Percentiles rank a stretch among this genome's conserved stretches.
Evolutionary conservation across 2,329 filamentous ascomycete species (phyloP).

Genomic region (Nigrospora oryzae): DNA sequence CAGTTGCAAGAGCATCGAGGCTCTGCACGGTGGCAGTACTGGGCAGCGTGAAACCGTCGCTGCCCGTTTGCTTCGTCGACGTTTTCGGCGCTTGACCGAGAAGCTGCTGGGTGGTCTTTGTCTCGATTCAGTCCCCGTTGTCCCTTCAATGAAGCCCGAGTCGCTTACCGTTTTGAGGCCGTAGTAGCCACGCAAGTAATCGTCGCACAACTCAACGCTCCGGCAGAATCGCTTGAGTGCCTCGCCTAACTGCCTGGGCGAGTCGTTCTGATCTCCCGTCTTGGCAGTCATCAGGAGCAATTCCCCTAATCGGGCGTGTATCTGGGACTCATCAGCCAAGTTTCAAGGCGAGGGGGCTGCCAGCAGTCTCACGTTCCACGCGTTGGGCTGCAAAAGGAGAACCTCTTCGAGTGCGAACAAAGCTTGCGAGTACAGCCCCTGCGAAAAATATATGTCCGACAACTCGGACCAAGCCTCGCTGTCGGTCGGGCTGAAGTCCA

Average conservation of each 20-base stretch:
- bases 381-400: slow-evolving; percentile 76
- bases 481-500: slow-evolving; percentile 83
- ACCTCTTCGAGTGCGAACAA: slow-evolving; percentile 89
- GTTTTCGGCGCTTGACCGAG: slow-evolving; percentile 32
- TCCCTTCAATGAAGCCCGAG: not conserved
- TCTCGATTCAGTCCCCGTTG: slow-evolving; percentile 14
- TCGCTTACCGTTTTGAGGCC: slow-evolving; percentile 68
- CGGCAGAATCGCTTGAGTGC: slow-evolving; percentile 80
- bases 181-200: slow-evolving; percentile 88
- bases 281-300: slow-evolving; percentile 63
- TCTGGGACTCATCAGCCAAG: slow-evolving; percentile 38
- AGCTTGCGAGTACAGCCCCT: slow-evolving; percentile 73
- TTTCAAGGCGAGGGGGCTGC: slow-evolving; percentile 7
- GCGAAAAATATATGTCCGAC: slow-evolving; percentile 73
- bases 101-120: slow-evolving; percentile 40
- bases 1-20: slow-evolving; percentile 64
- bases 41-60: slow-evolving; percentile 45
- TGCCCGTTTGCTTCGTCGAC: slow-evolving; percentile 33
- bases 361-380: slow-evolving; percentile 73
- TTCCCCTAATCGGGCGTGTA: slow-evolving; percentile 83
- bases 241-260: slow-evolving; percentile 53
- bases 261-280: slow-evolving; percentile 25
- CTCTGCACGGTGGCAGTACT: slow-evolving; percentile 51
- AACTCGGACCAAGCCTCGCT: slow-evolving; percentile 91
- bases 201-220: slow-evolving; percentile 87